Evolutionary conservation across 139 green algal species (phyloP), one percentile per base, ranked within the genome.

Genomic region (Choricystis sp.): DNA sequence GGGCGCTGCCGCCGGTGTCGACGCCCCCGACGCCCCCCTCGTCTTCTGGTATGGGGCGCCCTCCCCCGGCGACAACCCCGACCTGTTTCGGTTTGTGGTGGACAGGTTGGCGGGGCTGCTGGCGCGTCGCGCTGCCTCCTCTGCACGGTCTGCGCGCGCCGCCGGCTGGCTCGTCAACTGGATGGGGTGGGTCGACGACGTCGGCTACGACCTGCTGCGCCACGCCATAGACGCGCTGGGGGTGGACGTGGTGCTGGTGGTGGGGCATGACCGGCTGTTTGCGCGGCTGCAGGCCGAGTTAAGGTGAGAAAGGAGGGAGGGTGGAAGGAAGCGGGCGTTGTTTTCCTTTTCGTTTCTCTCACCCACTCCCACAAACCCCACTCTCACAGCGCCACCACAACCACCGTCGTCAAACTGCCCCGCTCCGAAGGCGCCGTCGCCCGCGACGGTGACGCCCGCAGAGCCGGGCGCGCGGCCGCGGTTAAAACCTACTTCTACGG

Each of bases 401-500:
- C n/a, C n/a, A n/a, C n/a, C n/a, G 70, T 89, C 14, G 28, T 95
- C 25, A 94, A 92, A 76, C 74, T 97, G 27, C 31, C 66, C 30
- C 87, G 85, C 67, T 93, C 81, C 0, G 89, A 83, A 4, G 90
- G 90, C 26, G 85, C 90, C 20, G 91, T 94, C 29, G 79, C 72
- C 24, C 79, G 91, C 9, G 60, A 68, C 28, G 56, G 61, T 0
- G 69, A 82, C 58, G 68, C 79, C 57, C 81, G 90, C 9, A 62
- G 71, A 29, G 1, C 26, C 3, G 67, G 79, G 2, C 74, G 90
- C 27, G 77, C 64, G n/a, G 28, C 52, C n/a, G 74, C 85, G 24
- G 69, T 91, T 24, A 75, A 75, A 25, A 86, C 92, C 26, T 97
- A 97, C 69, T 97, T 97, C 60, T 97, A 96, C 64, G 90, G 90